Evolutionary conservation across 176 grass and related monocot genomes (phyloP), one percentile per base, ranked within the genome.

Genomic region (Ananas comosus): DNA sequence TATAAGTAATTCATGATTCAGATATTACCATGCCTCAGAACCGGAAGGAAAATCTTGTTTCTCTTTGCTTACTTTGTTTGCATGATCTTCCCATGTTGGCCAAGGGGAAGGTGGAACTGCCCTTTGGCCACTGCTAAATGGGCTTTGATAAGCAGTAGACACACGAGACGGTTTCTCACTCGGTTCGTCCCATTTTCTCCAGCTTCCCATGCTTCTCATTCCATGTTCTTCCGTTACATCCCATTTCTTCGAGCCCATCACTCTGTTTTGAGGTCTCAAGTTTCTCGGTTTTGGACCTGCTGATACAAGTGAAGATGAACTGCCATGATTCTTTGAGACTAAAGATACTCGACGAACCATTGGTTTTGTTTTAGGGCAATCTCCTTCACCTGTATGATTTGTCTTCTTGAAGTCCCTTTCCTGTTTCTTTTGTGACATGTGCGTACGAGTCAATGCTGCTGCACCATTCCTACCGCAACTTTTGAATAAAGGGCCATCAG

Each of bases 341-440:
- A 47, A 24, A 65, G 64, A 65, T 11, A 6, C 12, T 65, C 14
- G 64, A 18, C 0, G 54, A 59, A 21, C 54, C 19, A 19, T 9
- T 17, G 64, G 25, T 11, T 21, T 22, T 83, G 70, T 4, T 81
- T 74, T 74, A n/a, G 9, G 61, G 16, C 3, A 19, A 49, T 24
- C 16, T 48, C 70, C 78, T 48, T 74, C 69, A 77, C 48, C 70
- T 17, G 1, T 3, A 51, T 71, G 51, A 8, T 49, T 49, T 48
- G 72, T 21, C 47, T 42, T 33, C 72, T 68, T 72, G 13, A 68
- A 50, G 6, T 13, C 25, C 52, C 49, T 50, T 50, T 67, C 67
- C 52, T 68, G 64, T 51, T 28, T 50, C 59, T 76, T 75, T 57
- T 51, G 49, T 5, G 33, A 58, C 14, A 56, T 27, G 4, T 14